Evolutionary conservation across 768 basidiomycete genomes (phyloP).

Genomic region (Trametes cubensis): DNA sequence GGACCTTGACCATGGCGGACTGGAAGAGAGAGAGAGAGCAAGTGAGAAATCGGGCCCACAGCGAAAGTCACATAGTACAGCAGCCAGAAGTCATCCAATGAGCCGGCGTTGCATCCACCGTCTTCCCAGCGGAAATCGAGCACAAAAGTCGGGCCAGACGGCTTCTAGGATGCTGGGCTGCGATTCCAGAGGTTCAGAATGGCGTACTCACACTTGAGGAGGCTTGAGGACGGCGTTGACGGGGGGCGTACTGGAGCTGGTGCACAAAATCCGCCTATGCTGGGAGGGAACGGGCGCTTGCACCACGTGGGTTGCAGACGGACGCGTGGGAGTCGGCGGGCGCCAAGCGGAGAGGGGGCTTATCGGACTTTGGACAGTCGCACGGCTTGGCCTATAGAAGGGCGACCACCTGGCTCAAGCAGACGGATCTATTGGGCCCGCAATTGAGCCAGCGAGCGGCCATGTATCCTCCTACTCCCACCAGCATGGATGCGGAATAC

Average conservation of each 20-base stretch:
- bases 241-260: slow-evolving; percentile 23
- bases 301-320: slow-evolving; percentile 9
- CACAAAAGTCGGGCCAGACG: slow-evolving; percentile 24
- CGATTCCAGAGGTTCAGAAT: slow-evolving; percentile 23
- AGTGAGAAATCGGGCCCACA: slow-evolving; percentile 12
- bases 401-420: slow-evolving; percentile 12
- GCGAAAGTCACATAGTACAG: slow-evolving; percentile 11
- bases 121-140: neutral
- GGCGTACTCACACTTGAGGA: slow-evolving; percentile 55
- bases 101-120: slow-evolving; percentile 29
- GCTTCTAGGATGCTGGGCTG: slow-evolving; percentile 16
- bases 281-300: slow-evolving; percentile 8
- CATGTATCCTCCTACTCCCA: slow-evolving; percentile 18
- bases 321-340: neutral
- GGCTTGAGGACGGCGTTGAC: slow-evolving; percentile 49
- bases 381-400: slow-evolving; percentile 16
- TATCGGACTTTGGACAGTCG: slow-evolving; percentile 17
- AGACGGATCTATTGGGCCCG: slow-evolving; percentile 14
- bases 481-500: slow-evolving; percentile 23
- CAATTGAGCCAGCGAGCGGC: slow-evolving; percentile 11
- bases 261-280: slow-evolving; percentile 18
- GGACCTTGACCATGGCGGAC: slow-evolving; percentile 55
- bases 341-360: slow-evolving; percentile 5
- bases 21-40: slow-evolving; percentile 19
- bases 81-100: slow-evolving; percentile 30